Evolutionary conservation across 345 rosid species (phyloP), one percentile per base, ranked within the genome.

Genomic region (Atalantia buxifolia): DNA sequence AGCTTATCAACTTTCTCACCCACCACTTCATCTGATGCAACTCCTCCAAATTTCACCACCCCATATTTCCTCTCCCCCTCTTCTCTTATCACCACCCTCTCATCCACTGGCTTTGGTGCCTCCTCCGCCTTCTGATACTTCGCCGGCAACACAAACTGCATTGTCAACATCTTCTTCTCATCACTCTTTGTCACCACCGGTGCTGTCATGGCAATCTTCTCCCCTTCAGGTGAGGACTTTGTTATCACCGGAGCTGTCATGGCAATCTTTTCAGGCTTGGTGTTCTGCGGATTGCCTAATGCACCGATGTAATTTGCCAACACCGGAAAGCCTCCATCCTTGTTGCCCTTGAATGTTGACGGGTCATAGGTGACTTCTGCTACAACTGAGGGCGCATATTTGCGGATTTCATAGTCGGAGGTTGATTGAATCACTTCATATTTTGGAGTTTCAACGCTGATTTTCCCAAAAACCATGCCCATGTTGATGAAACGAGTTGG

Each of bases 181-280:
- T 65, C 80, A 27, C 80, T 85, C 80, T 77, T 88, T 0, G 98
- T 94, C 72, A 95, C 90, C 42, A 94, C 98, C 1, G 99, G 96
- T 74, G 96, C 86, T 1, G 97, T 92, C 98, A 93, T 95, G 5
- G 90, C 94, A 12, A 95, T 89, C 89, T 86, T 86, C 81, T 95
- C 97, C 0, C 91, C 79, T 13, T 19, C 60, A 7, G 66, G 21
- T 7, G 85, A 70, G 13, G 85, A 78, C 72, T 86, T 85, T 0
- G 97, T 91, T 71, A 92, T 90, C 72, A 93, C 98, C 18, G 95
- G 98, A 42, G 93, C 79, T n/a, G 97, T 92, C 98, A 93, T 93
- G n/a, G 97, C 95, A 1, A 93, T 90, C 61, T 85, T 89, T 80
- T 95, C 98, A 38, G 94, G 90, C 66, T 88, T 90, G 45, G 90